Evolutionary conservation across 2,329 filamentous ascomycete genomes (phyloP).

Genomic region (Apiospora pterosperma): DNA sequence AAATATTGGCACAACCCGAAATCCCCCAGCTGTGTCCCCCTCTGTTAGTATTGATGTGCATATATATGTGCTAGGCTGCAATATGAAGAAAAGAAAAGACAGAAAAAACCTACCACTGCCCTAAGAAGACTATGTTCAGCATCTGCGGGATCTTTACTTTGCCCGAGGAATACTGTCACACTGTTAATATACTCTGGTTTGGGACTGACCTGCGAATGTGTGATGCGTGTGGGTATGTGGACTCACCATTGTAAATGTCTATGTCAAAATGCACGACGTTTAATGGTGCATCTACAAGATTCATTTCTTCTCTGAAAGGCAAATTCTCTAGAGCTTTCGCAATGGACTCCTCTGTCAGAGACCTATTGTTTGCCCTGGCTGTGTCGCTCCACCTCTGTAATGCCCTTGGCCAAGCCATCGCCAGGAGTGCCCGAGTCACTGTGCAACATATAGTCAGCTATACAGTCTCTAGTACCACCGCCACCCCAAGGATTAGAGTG

Average conservation of each 20-base stretch:
- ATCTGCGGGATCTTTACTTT: background rate
- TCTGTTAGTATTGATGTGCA: background rate
- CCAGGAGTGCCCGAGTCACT: background rate
- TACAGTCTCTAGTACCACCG: too few species aligned
- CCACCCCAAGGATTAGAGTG: background rate
- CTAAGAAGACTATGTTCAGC: background rate
- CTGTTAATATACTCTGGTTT: background rate
- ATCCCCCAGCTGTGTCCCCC: background rate
- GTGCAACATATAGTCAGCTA: background rate
- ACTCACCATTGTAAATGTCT: background rate
- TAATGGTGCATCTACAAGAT: rapidly evolving
- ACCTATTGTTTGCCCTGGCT: too few species aligned
- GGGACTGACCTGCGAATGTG: background rate
- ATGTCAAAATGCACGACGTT: background rate
- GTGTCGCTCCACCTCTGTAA: background rate
- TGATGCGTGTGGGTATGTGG: background rate
- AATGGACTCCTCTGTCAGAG: background rate
- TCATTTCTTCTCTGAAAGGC: background rate
- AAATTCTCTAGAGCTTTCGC: background rate
- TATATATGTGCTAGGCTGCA: background rate
- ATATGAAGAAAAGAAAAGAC: too few species aligned
- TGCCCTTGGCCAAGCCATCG: background rate
- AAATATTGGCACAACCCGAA: background rate
- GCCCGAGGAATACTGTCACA: background rate
- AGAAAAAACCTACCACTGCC: background rate